phyloP scores from a whole-genome alignment of 2,329 filamentous ascomycete genomes.

The Ceratocystis destructans region DNA sequence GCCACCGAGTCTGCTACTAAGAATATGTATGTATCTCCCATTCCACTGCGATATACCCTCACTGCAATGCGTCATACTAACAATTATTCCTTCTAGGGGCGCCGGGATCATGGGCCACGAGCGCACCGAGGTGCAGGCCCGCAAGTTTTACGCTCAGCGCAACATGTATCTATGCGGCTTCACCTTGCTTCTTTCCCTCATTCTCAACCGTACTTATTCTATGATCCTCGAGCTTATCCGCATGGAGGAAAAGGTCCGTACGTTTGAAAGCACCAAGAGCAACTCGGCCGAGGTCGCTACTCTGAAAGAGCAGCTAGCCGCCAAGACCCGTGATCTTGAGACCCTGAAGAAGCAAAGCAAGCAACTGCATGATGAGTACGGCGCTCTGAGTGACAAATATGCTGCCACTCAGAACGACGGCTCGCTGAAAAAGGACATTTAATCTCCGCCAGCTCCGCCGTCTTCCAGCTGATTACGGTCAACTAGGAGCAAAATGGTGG shows the following conservation, averaged over 20 bases:
- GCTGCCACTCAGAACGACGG: constrained; percentile 40
- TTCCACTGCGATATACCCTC: not conserved
- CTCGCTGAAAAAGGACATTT: constrained; percentile 46
- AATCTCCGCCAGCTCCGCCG: constrained; percentile 21
- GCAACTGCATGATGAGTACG: constrained; percentile 72
- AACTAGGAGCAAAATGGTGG: no score
- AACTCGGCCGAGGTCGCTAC: constrained; percentile 56
- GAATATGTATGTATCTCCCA: constrained; percentile 29
- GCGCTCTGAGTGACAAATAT: constrained; percentile 72
- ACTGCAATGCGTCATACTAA: constrained; percentile 8
- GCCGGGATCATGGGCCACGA: constrained; percentile 74
- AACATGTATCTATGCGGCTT: constrained; percentile 99
- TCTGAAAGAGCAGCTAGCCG: constrained; percentile 57
- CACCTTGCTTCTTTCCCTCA: constrained; percentile 95
- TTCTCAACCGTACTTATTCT: constrained; percentile 96
- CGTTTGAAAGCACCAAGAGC: constrained; percentile 52
- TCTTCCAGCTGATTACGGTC: no score
- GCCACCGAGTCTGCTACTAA: constrained; percentile 47
- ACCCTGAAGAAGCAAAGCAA: constrained; percentile 86
- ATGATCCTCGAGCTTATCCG: constrained; percentile 88
- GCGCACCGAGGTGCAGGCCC: constrained; percentile 94
- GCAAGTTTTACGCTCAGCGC: constrained; percentile 99
- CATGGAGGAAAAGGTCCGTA: constrained; percentile 82
- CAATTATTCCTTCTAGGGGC: constrained; percentile 23
- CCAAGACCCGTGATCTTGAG: constrained; percentile 71